Percentiles rank a stretch among this genome's conserved stretches.
Conservation (phyloP, 192 early-diverging fungal species). For the Linnemannia elongata region DNA sequence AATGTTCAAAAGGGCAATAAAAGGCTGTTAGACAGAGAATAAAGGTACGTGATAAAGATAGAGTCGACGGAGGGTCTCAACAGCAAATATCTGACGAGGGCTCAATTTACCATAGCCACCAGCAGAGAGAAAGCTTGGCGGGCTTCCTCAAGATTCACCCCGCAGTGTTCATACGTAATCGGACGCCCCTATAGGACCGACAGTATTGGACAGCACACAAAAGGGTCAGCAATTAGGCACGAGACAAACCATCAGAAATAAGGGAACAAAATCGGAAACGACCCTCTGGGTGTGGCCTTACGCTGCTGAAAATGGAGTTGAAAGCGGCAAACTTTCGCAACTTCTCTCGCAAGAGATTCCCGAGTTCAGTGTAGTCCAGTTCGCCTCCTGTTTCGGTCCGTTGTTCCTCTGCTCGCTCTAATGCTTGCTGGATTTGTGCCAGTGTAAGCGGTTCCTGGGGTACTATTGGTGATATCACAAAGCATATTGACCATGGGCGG, state of each 20-base stretch:
- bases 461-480: slow-evolving; percentile 10
- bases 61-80: background rate
- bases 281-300: slow-evolving; percentile 9
- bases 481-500: background rate
- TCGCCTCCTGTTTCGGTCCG: slow-evolving; percentile 20
- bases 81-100: background rate
- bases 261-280: background rate
- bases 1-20: slow-evolving; percentile 12
- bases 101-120: slow-evolving; percentile 65
- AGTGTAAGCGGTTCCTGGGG: slow-evolving; percentile 45
- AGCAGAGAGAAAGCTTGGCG: slow-evolving; percentile 74
- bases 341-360: slow-evolving; percentile 34
- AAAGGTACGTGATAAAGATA: slow-evolving; percentile 8
- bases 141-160: slow-evolving; percentile 74
- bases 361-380: slow-evolving; percentile 34
- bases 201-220: background rate
- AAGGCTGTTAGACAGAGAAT: background rate
- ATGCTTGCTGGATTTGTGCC: slow-evolving; percentile 34
- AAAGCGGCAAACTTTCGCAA: slow-evolving; percentile 47
- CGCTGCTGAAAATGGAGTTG: slow-evolving; percentile 43
- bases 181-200: slow-evolving; percentile 51
- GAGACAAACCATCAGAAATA: background rate
- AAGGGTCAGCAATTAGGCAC: slow-evolving; percentile 1
- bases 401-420: slow-evolving; percentile 23
- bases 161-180: slow-evolving; percentile 66